A percentile compares a stretch with the other conserved stretches of the same genome.
These are phyloP conservation scores for Penicillium coprophilum DNA, from an alignment of 495 filamentous ascomycete genomes.

Conservation along the genomic window DNA sequence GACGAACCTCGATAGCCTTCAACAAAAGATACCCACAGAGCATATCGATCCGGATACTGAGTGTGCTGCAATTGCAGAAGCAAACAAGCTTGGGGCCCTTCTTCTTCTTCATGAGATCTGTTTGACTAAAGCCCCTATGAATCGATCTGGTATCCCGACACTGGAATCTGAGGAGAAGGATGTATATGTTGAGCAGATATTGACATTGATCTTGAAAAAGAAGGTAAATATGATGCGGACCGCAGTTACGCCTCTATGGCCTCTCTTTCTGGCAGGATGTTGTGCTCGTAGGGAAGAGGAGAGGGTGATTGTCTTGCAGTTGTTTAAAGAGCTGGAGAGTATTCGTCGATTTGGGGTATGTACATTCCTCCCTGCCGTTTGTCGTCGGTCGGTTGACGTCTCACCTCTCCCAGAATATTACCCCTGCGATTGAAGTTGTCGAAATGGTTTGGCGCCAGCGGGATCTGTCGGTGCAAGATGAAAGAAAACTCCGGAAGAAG, in stretches of 20 bases:
- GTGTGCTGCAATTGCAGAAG: constrained; percentile 28
- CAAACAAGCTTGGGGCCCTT: constrained; percentile 26
- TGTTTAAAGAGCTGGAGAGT: constrained; percentile 20
- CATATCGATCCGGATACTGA: constrained; percentile 14
- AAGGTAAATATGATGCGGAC: constrained; percentile 25
- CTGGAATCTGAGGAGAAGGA: constrained; percentile 10
- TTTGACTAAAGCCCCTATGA: constrained; percentile 6
- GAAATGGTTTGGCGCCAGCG: constrained; percentile 28
- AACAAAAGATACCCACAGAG: constrained; percentile 18
- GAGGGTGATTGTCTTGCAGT: constrained; percentile 18
- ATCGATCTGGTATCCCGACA: neutral
- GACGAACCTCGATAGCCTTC: constrained; percentile 13
- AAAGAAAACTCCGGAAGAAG: constrained; percentile 21
- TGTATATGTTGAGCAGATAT: constrained; percentile 15
- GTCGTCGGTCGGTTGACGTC: constrained; percentile 14
- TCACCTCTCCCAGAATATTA: constrained; percentile 28
- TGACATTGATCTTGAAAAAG: constrained; percentile 15
- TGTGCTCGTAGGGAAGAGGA: constrained; percentile 25
- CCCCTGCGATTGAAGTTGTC: constrained; percentile 31
- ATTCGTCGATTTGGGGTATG: constrained; percentile 18
- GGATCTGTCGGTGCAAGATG: constrained; percentile 23
- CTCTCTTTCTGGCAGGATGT: constrained; percentile 28
- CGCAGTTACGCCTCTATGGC: constrained; percentile 27
- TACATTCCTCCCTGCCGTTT: constrained; percentile 14
- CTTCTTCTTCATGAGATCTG: constrained; percentile 26